Evolutionary conservation across 2,329 filamentous ascomycete genomes (phyloP).

Genomic region (Aspergillus sp.): DNA sequence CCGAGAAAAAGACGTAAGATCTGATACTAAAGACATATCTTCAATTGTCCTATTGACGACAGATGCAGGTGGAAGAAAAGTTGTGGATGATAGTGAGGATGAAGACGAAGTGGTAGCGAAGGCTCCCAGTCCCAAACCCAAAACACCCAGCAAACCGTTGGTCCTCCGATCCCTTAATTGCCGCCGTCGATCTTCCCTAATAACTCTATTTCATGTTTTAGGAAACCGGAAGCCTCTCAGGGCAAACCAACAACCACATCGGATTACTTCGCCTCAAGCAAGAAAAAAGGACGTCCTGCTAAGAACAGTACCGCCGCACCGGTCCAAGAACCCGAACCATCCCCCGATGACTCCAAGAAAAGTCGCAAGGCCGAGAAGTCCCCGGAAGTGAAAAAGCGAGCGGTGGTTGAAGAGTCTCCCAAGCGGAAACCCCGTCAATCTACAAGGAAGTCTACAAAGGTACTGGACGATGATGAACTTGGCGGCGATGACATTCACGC

Average conservation of each 20-base stretch:
- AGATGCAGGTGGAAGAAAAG: conserved; percentile 56
- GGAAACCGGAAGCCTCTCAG: conserved; percentile 51
- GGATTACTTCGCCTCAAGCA: conserved; percentile 61
- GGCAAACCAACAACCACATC: conserved; percentile 61
- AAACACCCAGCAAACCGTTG: conserved; percentile 50
- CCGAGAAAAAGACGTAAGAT: conserved; percentile 38
- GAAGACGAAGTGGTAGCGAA: conserved; percentile 59
- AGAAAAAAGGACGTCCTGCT: conserved; percentile 53
- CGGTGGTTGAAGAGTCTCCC: conserved; percentile 45
- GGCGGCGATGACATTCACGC: conserved; percentile 81
- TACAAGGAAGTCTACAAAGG: conserved; percentile 36
- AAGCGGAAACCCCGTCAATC: conserved; percentile 16
- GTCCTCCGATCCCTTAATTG: conserved; percentile 20
- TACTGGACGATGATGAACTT: conserved; percentile 65
- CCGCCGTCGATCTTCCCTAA: background rate
- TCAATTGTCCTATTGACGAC: conserved; percentile 6
- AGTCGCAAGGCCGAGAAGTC: conserved; percentile 8
- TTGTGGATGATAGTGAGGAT: conserved; percentile 79
- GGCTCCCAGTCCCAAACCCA: conserved; percentile 35
- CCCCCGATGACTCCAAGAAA: conserved; percentile 7
- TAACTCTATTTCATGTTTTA: conserved; percentile 20
- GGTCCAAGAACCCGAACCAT: conserved; percentile 17
- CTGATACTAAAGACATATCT: background rate
- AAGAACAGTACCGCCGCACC: conserved; percentile 27
- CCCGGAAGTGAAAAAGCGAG: conserved; percentile 40